Evolutionary conservation across 2,329 filamentous ascomycete genomes (phyloP).

Genomic region (Pseudonectria foliicola): DNA sequence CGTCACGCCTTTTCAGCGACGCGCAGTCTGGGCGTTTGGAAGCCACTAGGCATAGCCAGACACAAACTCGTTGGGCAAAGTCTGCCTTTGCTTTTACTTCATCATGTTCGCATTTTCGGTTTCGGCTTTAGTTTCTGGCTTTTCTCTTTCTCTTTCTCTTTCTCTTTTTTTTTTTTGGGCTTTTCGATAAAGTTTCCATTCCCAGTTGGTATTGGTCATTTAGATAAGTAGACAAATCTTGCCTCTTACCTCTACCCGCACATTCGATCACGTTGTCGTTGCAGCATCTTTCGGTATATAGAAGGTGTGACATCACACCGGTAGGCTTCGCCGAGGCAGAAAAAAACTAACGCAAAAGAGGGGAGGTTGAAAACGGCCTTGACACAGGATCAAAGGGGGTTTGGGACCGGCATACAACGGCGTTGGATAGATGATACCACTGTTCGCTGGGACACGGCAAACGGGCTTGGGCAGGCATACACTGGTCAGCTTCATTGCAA

Average conservation of each 20-base stretch:
- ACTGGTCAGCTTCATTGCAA: no score
- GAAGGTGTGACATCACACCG: slow-evolving; percentile 5
- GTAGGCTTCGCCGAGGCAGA: neutral
- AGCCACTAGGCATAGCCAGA: slow-evolving; percentile 9
- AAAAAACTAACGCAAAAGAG: no score
- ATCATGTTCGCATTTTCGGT: neutral
- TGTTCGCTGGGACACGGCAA: slow-evolving; percentile 1
- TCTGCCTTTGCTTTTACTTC: neutral
- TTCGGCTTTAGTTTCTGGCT: slow-evolving; percentile 5
- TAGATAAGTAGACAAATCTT: no score
- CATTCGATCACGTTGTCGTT: no score
- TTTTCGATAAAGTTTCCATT: no score
- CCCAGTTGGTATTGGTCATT: no score
- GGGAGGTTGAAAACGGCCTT: neutral
- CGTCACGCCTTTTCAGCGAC: slow-evolving; percentile 15
- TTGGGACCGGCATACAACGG: slow-evolving; percentile 18
- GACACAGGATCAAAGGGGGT: neutral
- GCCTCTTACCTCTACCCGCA: no score
- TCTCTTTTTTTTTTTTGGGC: slow-evolving; percentile 6
- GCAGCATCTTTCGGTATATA: slow-evolving; percentile 8
- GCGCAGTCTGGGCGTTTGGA: slow-evolving; percentile 19
- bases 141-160: slow-evolving; percentile 8
- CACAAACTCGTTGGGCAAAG: neutral
- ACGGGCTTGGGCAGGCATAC: neutral
- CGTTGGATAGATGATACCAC: slow-evolving; percentile 24